These are phyloP conservation scores for Alternaria solani DNA, from an alignment of 2,329 filamentous ascomycete genomes.

Conservation along the genomic window DNA sequence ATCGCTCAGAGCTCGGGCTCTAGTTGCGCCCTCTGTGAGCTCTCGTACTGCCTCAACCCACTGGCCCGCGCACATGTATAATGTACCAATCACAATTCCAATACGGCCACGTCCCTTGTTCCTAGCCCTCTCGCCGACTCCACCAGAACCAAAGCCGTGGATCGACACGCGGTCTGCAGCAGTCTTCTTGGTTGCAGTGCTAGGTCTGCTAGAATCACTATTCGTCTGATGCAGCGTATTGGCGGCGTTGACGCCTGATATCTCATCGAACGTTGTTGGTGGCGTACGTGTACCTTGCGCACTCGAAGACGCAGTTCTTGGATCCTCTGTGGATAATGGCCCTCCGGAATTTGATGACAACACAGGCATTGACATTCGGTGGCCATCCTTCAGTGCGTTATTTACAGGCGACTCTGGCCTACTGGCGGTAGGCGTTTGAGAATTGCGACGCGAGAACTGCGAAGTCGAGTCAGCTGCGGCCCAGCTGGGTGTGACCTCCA, in stretches of 20 bases:
- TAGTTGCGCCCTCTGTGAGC: constrained; percentile 78
- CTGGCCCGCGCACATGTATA: constrained; percentile 87
- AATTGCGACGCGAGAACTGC: constrained; percentile 42
- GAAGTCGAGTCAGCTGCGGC: constrained; percentile 36
- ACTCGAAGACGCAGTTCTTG: constrained; percentile 37
- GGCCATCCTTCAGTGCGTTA: constrained; percentile 65
- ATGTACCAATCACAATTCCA: constrained; percentile 79
- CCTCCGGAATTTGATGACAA: constrained; percentile 54
- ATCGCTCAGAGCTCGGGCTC: constrained; percentile 82
- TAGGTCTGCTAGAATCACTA: constrained; percentile 35
- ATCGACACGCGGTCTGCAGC: constrained; percentile 69
- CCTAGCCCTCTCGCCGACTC: constrained; percentile 77
- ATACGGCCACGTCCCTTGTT: constrained; percentile 82
- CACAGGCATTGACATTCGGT: constrained; percentile 83
- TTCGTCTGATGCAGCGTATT: constrained; percentile 53
- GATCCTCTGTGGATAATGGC: constrained; percentile 34
- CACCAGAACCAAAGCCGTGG: constrained; percentile 70
- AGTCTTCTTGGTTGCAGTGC: constrained; percentile 62
- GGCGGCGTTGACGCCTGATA: constrained; percentile 47
- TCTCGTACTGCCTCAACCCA: constrained; percentile 90
- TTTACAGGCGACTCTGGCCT: constrained; percentile 44
- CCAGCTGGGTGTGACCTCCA: constrained; percentile 42
- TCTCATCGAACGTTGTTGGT: constrained; percentile 60
- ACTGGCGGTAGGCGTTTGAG: constrained; percentile 36
- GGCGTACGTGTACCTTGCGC: constrained; percentile 44